Conservation (phyloP, 805 yeast genomes). For the Wickerhamiella musiphila region DNA sequence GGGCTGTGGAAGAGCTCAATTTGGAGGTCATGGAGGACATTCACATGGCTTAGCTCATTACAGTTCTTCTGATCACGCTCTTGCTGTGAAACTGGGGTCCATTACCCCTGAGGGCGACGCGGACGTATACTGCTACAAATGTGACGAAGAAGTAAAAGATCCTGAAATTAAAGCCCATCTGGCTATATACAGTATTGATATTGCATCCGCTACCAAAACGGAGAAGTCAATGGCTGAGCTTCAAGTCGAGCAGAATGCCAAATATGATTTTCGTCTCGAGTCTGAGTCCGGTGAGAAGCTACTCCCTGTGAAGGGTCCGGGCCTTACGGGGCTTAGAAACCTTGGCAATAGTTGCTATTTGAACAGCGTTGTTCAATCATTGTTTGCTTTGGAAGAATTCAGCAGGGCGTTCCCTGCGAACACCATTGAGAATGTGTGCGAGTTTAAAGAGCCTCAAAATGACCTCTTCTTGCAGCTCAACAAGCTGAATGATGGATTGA, state of each 20-base stretch:
- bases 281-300: slow-evolving; percentile 51
- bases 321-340: slow-evolving; percentile 70
- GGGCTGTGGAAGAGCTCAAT: slow-evolving; percentile 91
- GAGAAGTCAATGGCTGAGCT: slow-evolving; percentile 80
- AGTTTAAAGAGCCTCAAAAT: slow-evolving; percentile 33
- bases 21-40: slow-evolving; percentile 87
- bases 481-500: slow-evolving; percentile 65
- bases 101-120: slow-evolving; percentile 53
- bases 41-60: slow-evolving; percentile 75
- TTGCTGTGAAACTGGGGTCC: slow-evolving; percentile 85
- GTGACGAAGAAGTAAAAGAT: slow-evolving; percentile 79
- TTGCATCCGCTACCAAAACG: slow-evolving; percentile 39
- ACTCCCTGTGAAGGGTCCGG: slow-evolving; percentile 53
- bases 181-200: slow-evolving; percentile 49
- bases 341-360: slow-evolving; percentile 88
- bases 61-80: slow-evolving; percentile 43
- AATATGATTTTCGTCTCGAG: slow-evolving; percentile 81
- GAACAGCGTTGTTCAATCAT: slow-evolving; percentile 60
- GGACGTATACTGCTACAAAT: slow-evolving; percentile 76
- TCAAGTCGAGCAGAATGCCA: slow-evolving; percentile 80
- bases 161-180: slow-evolving; percentile 35
- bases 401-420: slow-evolving; percentile 16
- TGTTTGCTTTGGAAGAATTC: slow-evolving; percentile 30
- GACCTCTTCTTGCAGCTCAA: slow-evolving; percentile 60
- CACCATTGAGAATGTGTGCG: slow-evolving; percentile 18